These are phyloP conservation scores for Fraxinus greggii DNA, from an alignment of 305 asterid species.

Conservation along the genomic window DNA sequence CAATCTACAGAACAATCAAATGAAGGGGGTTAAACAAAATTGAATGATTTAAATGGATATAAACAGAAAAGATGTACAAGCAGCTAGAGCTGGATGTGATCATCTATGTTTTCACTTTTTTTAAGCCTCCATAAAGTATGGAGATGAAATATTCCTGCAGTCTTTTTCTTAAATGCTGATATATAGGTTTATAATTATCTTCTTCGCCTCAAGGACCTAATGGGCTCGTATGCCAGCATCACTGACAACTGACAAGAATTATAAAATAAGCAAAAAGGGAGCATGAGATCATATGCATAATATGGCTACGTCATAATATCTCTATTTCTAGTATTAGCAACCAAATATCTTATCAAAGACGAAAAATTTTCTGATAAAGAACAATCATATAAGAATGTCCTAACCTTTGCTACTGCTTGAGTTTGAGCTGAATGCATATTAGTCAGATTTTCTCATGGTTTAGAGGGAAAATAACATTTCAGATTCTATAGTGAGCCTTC, in stretches of 20 bases:
- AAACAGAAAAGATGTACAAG: conserved; percentile 6
- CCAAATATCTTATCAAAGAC: background rate
- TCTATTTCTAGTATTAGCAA: background rate
- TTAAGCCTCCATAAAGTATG: background rate
- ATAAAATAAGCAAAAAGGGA: background rate
- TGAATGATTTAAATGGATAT: conserved; percentile 10
- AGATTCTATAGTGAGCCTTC: background rate
- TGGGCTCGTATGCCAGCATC: background rate
- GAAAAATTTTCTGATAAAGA: background rate
- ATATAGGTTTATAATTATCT: background rate
- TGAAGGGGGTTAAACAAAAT: conserved; percentile 11
- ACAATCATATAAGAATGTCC: background rate
- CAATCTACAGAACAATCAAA: conserved; percentile 52
- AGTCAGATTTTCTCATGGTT: background rate
- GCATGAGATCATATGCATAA: background rate
- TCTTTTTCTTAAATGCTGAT: background rate
- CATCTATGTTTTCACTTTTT: background rate
- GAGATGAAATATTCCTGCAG: background rate
- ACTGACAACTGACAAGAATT: background rate
- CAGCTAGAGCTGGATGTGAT: background rate
- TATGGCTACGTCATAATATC: background rate
- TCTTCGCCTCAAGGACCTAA: background rate
- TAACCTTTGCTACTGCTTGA: background rate
- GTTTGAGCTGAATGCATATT: background rate
- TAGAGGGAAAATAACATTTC: background rate